Percentiles rank a stretch among this genome's conserved stretches.
Conservation (phyloP, 305 asterid species). For the Fraxinus dipetala region DNA sequence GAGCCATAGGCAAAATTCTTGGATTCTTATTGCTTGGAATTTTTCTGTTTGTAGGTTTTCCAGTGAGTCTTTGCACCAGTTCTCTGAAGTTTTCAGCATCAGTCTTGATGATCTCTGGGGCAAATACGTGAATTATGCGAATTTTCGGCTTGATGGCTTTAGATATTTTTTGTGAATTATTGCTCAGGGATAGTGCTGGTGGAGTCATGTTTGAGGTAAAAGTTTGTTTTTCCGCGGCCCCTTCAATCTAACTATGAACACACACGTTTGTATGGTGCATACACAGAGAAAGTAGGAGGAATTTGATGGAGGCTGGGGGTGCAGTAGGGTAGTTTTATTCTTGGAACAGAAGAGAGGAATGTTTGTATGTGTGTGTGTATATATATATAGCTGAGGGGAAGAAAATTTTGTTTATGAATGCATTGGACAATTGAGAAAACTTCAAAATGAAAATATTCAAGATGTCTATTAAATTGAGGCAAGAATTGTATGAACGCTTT, state of each 20-base stretch:
- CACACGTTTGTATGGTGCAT: neutral
- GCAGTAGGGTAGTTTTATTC: neutral
- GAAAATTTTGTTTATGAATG: neutral
- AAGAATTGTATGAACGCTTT: conserved; percentile 36
- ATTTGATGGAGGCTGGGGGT: neutral
- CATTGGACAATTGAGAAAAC: conserved; percentile 14
- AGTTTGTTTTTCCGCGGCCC: neutral
- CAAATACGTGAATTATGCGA: conserved; percentile 88
- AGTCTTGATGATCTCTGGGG: conserved; percentile 91
- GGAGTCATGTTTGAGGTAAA: conserved; percentile 28
- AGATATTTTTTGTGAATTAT: conserved; percentile 52
- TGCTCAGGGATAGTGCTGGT: conserved; percentile 45
- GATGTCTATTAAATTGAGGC: conserved; percentile 26
- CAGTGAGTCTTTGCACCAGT: neutral
- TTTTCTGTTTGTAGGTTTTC: neutral
- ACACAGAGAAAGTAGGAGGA: neutral
- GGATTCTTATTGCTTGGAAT: neutral
- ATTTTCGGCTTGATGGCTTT: conserved; percentile 64
- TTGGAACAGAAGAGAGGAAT: neutral
- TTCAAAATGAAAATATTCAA: conserved; percentile 2
- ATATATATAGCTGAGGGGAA: conserved; percentile 9
- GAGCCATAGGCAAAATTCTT: neutral
- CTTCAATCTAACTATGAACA: conserved; percentile 18
- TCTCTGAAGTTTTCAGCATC: conserved; percentile 41
- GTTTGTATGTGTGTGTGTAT: neutral